phyloP scores from a whole-genome alignment of 1,139 yeast species.

The Yueomyces sp. region DNA sequence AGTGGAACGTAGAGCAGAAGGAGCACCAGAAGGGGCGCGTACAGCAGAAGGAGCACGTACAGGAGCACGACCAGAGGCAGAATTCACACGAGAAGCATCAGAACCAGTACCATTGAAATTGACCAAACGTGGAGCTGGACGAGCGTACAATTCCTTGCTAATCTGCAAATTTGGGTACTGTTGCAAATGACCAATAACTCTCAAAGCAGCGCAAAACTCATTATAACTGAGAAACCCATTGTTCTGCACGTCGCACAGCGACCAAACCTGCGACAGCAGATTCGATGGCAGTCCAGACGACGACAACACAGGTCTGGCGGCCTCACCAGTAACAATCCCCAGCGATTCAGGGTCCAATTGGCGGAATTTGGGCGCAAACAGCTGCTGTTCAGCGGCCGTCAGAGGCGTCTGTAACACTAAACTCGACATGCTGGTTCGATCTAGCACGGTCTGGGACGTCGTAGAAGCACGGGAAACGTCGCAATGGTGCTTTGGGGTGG shows the following conservation, averaged over 20 bases:
- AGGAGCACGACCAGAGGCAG: neutral
- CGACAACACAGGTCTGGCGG: slow-evolving; percentile 76
- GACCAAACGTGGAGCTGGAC: slow-evolving; percentile 14
- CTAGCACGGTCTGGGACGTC: neutral
- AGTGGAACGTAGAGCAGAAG: slow-evolving; percentile 7
- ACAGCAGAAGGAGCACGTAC: neutral
- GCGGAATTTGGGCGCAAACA: slow-evolving; percentile 63
- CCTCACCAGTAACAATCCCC: slow-evolving; percentile 83
- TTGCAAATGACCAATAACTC: slow-evolving; percentile 85
- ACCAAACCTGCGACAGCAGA: slow-evolving; percentile 86
- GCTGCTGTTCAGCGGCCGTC: slow-evolving; percentile 65
- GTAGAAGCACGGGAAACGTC: neutral
- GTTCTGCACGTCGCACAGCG: slow-evolving; percentile 72
- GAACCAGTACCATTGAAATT: slow-evolving; percentile 33
- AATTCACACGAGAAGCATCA: slow-evolving; percentile 8
- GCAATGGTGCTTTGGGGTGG: neutral
- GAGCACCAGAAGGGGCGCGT: neutral
- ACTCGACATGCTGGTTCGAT: slow-evolving; percentile 9
- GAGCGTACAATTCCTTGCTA: slow-evolving; percentile 15
- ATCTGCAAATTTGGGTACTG: slow-evolving; percentile 14
- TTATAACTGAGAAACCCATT: slow-evolving; percentile 73
- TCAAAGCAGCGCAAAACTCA: slow-evolving; percentile 76
- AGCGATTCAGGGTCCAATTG: slow-evolving; percentile 67
- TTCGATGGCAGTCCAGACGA: slow-evolving; percentile 75
- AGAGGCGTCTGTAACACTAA: slow-evolving; percentile 32